These are phyloP conservation scores for Anisodus tanguticus DNA, from an alignment of 257 asterid species.

Conservation along the genomic window DNA sequence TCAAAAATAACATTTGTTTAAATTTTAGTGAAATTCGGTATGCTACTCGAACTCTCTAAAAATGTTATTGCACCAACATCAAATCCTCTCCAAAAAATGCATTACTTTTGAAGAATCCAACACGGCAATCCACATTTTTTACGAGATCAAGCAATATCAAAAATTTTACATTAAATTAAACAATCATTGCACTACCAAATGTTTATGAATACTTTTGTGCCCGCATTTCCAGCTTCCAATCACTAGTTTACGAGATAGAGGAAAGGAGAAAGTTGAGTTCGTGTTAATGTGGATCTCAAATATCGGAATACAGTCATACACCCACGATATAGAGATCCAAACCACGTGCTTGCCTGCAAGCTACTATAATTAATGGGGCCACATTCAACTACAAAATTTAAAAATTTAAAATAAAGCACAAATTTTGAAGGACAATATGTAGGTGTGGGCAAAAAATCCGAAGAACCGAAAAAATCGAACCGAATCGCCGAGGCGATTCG, in stretches of 20 bases:
- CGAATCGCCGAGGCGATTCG: too few species aligned
- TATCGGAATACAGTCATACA: not conserved
- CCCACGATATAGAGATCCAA: slow-evolving; percentile 13
- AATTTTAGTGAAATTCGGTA: too few species aligned
- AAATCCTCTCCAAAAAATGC: too few species aligned
- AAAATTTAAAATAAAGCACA: not conserved
- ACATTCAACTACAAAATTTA: not conserved
- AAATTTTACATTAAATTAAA: not conserved
- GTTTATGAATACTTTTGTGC: not conserved
- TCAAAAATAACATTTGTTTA: not conserved
- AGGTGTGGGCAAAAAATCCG: too few species aligned
- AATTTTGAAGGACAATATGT: not conserved
- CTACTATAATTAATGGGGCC: not conserved
- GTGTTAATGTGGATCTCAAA: not conserved
- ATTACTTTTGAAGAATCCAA: too few species aligned
- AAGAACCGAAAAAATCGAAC: too few species aligned
- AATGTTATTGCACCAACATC: too few species aligned
- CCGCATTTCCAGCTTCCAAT: not conserved
- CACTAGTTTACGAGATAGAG: not conserved
- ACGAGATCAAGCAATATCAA: not conserved
- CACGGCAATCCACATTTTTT: too few species aligned
- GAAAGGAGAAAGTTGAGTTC: not conserved
- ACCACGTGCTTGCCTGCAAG: not conserved
- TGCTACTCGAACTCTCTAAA: too few species aligned
- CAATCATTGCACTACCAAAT: not conserved